phyloP scores from a whole-genome alignment of 2,329 filamentous ascomycete species.

The Colletotrichum lupini region DNA sequence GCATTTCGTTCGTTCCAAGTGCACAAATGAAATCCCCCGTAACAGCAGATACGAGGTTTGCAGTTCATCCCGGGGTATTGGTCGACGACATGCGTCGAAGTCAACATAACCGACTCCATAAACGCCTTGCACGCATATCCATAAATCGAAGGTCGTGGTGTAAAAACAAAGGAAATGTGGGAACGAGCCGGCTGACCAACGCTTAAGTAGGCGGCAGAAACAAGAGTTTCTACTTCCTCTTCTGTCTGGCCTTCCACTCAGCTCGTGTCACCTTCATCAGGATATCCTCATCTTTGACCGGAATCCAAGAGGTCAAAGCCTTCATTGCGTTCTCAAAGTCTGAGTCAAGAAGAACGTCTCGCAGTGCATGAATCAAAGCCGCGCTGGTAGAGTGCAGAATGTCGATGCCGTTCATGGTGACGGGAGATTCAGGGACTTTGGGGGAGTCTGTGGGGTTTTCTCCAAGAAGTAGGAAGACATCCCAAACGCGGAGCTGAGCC shows the following conservation, averaged over 20 bases:
- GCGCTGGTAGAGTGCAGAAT: constrained; percentile 90
- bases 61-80: constrained; percentile 21
- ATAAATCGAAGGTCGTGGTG: background rate
- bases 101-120: constrained; percentile 19
- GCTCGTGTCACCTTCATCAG: constrained; percentile 90
- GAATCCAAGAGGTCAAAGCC: constrained; percentile 91
- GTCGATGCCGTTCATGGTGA: constrained; percentile 70
- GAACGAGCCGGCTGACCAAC: background rate
- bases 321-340: constrained; percentile 99
- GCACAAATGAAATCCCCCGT: constrained; percentile 10
- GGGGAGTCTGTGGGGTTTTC: constrained; percentile 66
- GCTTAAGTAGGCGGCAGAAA: constrained; percentile 19
- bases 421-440: constrained; percentile 18
- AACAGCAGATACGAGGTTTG: background rate
- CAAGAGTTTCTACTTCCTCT: constrained; percentile 50
- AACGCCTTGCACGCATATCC: constrained; percentile 27
- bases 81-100: constrained; percentile 16
- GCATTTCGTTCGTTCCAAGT: background rate
- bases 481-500: constrained; percentile 95
- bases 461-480: constrained; percentile 95
- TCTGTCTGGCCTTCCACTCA: constrained; percentile 79
- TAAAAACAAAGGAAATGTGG: background rate
- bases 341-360: constrained; percentile 87
- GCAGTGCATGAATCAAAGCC: constrained; percentile 89
- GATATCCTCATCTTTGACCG: constrained; percentile 92